Percentiles rank a stretch among this genome's conserved stretches.
phyloP scores from a whole-genome alignment of 2,329 filamentous ascomycete genomes.

The Keithomyces neogunnii region DNA sequence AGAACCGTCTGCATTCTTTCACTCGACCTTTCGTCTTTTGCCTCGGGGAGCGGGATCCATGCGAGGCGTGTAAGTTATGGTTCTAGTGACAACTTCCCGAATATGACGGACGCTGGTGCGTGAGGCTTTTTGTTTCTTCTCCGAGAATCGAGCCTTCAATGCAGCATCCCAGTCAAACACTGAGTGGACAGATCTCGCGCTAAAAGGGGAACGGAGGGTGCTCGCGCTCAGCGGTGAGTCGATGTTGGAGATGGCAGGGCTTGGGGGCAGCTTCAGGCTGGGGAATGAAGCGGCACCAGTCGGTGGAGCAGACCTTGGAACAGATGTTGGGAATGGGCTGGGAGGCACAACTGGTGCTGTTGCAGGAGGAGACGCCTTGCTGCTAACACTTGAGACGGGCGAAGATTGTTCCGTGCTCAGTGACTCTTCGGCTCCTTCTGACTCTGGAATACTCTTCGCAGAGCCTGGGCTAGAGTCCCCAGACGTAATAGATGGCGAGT shows the following conservation, averaged over 20 bases:
- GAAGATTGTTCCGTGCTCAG: slow-evolving; percentile 47
- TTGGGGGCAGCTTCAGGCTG: slow-evolving; percentile 69
- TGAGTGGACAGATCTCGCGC: slow-evolving; percentile 54
- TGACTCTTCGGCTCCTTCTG: slow-evolving; percentile 46
- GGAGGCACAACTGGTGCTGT: slow-evolving; percentile 32
- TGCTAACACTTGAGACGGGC: slow-evolving; percentile 26
- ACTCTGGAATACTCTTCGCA: slow-evolving; percentile 47
- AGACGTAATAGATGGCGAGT: slow-evolving; percentile 55
- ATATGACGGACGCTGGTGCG: slow-evolving; percentile 62
- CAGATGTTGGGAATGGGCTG: slow-evolving; percentile 43
- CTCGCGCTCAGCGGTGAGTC: slow-evolving; percentile 62
- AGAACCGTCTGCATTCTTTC: slow-evolving; percentile 7
- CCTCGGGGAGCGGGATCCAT: slow-evolving; percentile 88
- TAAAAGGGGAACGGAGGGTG: slow-evolving; percentile 63
- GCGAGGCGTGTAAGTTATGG: slow-evolving; percentile 79
- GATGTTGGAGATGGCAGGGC: slow-evolving; percentile 57
- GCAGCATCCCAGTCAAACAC: slow-evolving; percentile 74
- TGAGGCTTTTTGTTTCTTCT: slow-evolving; percentile 47
- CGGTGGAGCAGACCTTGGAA: slow-evolving; percentile 51
- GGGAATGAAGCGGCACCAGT: slow-evolving; percentile 53
- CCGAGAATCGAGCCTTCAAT: slow-evolving; percentile 57
- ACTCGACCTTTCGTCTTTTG: slow-evolving; percentile 71
- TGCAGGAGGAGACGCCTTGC: slow-evolving; percentile 24
- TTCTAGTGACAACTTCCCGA: slow-evolving; percentile 86
- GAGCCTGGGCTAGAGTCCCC: slow-evolving; percentile 40